These are phyloP conservation scores for Ophiocordyceps robertsii DNA, from an alignment of 2,329 filamentous ascomycete genomes.

Conservation along the genomic window DNA sequence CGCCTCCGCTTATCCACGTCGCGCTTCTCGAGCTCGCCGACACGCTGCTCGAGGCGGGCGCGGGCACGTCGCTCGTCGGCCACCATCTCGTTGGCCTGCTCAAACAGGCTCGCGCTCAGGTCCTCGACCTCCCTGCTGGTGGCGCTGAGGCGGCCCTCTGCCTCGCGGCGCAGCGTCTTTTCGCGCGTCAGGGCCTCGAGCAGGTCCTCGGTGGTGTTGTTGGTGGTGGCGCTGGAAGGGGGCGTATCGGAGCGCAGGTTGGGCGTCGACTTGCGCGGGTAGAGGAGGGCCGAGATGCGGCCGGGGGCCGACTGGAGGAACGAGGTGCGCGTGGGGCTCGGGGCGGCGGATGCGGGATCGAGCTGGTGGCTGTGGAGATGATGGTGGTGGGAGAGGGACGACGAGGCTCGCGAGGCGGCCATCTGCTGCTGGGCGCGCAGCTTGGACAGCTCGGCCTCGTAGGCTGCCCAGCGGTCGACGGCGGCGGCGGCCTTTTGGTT, in stretches of 20 bases:
- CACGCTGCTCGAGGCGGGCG: conserved; percentile 56
- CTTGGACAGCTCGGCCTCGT: conserved; percentile 61
- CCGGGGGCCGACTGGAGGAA: conserved; percentile 32
- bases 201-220: conserved; percentile 33
- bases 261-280: conserved; percentile 28
- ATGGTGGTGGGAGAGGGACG: conserved; percentile 10
- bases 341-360: conserved; percentile 1
- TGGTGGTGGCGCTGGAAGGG: conserved; percentile 11
- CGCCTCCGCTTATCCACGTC: conserved; percentile 57
- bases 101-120: conserved; percentile 60
- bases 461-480: conserved; percentile 58
- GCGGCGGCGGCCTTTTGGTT: conserved; percentile 56
- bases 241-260: conserved; percentile 8
- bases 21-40: conserved; percentile 53
- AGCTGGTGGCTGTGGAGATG: conserved; percentile 4
- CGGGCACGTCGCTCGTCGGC: conserved; percentile 59
- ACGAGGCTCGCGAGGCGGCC: conserved; percentile 7
- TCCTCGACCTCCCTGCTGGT: conserved; percentile 68
- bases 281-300: conserved; percentile 31
- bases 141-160: conserved; percentile 53
- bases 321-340: conserved; percentile 24
- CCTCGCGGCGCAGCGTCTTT: conserved; percentile 50
- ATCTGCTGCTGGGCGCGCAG: conserved; percentile 29
- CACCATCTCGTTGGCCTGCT: conserved; percentile 82
- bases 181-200: conserved; percentile 52